Conservation (phyloP, 495 filamentous ascomycete species). For the Thermothielavioides terrestris region DNA sequence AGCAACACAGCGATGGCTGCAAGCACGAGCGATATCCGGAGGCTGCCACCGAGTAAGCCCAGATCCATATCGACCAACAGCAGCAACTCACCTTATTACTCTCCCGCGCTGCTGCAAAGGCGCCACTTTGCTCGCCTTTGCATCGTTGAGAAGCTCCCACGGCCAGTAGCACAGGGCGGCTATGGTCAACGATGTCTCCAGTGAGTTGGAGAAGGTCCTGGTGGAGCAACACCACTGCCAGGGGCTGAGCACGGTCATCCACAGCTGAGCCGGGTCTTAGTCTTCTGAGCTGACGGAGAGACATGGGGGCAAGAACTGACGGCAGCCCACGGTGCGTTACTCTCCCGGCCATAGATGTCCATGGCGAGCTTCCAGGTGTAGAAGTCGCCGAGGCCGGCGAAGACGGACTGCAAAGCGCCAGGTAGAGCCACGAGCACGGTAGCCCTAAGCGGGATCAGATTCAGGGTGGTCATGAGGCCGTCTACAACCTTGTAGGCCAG, state of each 20-base stretch:
- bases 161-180: slow-evolving; percentile 79
- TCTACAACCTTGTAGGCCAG: slow-evolving; percentile 58
- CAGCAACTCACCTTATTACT: slow-evolving; percentile 24
- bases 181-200: slow-evolving; percentile 82
- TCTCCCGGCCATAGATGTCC: slow-evolving; percentile 58
- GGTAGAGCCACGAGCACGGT: slow-evolving; percentile 63
- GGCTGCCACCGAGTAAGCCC: slow-evolving; percentile 25
- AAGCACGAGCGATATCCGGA: slow-evolving; percentile 61
- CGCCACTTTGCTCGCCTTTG: slow-evolving; percentile 19
- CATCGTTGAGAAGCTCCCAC: slow-evolving; percentile 51
- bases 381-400: slow-evolving; percentile 73
- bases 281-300: too few species aligned
- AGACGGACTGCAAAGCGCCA: slow-evolving; percentile 63
- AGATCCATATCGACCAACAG: too few species aligned
- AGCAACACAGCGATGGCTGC: slow-evolving; percentile 80
- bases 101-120: slow-evolving; percentile 18
- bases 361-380: slow-evolving; percentile 81
- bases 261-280: slow-evolving; percentile 40
- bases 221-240: slow-evolving; percentile 98
- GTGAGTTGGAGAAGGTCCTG: slow-evolving; percentile 84
- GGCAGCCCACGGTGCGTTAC: slow-evolving; percentile 56
- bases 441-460: slow-evolving; percentile 44
- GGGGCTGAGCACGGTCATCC: slow-evolving; percentile 69
- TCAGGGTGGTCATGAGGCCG: slow-evolving; percentile 41
- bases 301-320: slow-evolving; percentile 37